Base-by-base conservation (phyloP, 2,329 filamentous ascomycete genomes). In the Colletotrichum sp. region DNA sequence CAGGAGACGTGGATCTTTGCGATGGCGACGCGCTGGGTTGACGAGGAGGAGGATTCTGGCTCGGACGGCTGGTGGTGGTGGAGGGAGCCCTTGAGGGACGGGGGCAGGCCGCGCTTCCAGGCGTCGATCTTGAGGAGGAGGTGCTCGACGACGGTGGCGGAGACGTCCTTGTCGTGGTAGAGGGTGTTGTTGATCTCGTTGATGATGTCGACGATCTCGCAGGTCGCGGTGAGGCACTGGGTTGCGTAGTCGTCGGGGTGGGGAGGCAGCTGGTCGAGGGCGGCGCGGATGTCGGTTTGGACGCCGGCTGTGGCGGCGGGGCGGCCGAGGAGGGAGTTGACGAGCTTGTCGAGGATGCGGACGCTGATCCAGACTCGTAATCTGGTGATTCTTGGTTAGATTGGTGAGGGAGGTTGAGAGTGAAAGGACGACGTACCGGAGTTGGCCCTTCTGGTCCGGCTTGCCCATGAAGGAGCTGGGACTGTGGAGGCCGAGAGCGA, bases 401-500 rank as follows among this genome's bases (percentile, higher is more conserved):
- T 3, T 7, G n/a, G 43, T 0, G 10, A 52, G 0, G 6, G 43
- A 52, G 18, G 2, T 1, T 24, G 1, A 2, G n/a, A 13, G n/a
- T 7, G 7, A 1, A 21, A 7, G 6, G 43, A 52, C n/a, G 39
- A 13, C 43, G 6, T 52, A 21, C 43, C 43, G 43, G 7, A 52
- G 43, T 52, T 52, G 43, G 43, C 43, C 43, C 43, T 52, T 52
- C 2, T 52, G 43, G 10, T 52, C 43, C 10, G 43, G 43, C 4
- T 52, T 52, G 43, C n/a, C 43, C 43, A 52, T 52, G n/a, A 21
- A 52, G 4, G n/a, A 52, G 43, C 43, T 82, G 75, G 8, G 68
- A 80, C 82, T 82, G 69, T 92, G 90, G 5, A 93, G 80, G 1
- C 91, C 91, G 1, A 93, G 79, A 1, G 90, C 89, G 9, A 89